Conservation (phyloP, 495 filamentous ascomycete species). For the Talaromyces wortmannii region DNA sequence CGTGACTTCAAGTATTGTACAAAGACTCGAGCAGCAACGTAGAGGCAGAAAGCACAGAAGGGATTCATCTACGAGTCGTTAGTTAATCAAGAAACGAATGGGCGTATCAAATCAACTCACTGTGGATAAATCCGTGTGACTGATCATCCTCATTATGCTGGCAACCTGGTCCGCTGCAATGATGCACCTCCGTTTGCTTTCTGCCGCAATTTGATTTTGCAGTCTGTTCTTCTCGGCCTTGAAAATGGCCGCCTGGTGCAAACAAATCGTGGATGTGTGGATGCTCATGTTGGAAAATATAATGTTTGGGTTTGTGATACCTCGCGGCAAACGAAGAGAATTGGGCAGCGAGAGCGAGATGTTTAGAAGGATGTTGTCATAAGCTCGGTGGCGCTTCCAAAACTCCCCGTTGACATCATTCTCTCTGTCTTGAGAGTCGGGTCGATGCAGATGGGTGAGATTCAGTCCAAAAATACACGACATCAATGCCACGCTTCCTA, state of each 20-base stretch:
- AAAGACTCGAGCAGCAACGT: slow-evolving; percentile 90
- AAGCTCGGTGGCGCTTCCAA: slow-evolving; percentile 85
- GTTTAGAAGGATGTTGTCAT: slow-evolving; percentile 87
- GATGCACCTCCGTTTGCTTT: slow-evolving; percentile 90
- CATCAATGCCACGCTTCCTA: slow-evolving; percentile 77
- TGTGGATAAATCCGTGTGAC: slow-evolving; percentile 75
- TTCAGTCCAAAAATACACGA: slow-evolving; percentile 92
- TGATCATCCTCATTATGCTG: slow-evolving; percentile 93
- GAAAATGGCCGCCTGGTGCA: slow-evolving; percentile 96
- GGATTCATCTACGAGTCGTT: slow-evolving; percentile 73
- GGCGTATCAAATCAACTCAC: slow-evolving; percentile 45
- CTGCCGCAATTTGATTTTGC: slow-evolving; percentile 66
- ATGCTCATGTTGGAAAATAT: slow-evolving; percentile 96
- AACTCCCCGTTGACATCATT: slow-evolving; percentile 89
- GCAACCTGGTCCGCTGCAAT: slow-evolving; percentile 91
- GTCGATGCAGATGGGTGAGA: slow-evolving; percentile 86
- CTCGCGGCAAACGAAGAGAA: slow-evolving; percentile 74
- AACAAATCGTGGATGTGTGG: slow-evolving; percentile 92
- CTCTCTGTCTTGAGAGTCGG: slow-evolving; percentile 73
- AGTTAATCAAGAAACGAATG: slow-evolving; percentile 8
- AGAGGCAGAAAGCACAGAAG: slow-evolving; percentile 92
- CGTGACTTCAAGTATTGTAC: slow-evolving; percentile 89
- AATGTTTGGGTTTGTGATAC: slow-evolving; percentile 73
- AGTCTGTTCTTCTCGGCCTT: slow-evolving; percentile 89
- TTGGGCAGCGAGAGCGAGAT: slow-evolving; percentile 76